These are phyloP conservation scores for Obelidium mucronatum DNA, from an alignment of 192 early-diverging fungal species.

Conservation along the genomic window DNA sequence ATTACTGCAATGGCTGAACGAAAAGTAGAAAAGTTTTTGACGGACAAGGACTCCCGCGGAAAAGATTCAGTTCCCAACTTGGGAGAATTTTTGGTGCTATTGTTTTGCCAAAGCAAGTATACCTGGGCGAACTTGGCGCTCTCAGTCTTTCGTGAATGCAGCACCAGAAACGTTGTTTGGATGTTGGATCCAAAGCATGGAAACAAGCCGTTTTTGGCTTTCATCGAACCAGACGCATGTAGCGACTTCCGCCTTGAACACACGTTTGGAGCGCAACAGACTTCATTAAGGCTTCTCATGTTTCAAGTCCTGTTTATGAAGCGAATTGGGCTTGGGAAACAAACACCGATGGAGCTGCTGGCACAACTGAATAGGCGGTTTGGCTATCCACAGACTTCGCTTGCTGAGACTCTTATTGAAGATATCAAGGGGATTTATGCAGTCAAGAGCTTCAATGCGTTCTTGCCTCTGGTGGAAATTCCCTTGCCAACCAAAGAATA, in stretches of 20 bases:
- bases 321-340: background rate
- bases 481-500: slow-evolving; percentile 16
- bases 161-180: slow-evolving; percentile 37
- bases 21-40: slow-evolving; percentile 9
- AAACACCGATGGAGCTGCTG: background rate
- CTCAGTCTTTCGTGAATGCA: slow-evolving; percentile 21
- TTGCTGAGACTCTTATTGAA: background rate
- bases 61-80: slow-evolving; percentile 27
- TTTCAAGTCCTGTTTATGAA: slow-evolving; percentile 35
- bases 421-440: slow-evolving; percentile 15
- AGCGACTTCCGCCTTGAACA: slow-evolving; percentile 18
- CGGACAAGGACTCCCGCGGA: slow-evolving; percentile 9
- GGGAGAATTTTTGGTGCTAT: slow-evolving; percentile 31
- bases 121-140: slow-evolving; percentile 16
- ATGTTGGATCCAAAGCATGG: slow-evolving; percentile 21
- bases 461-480: slow-evolving; percentile 5
- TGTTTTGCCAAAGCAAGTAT: background rate
- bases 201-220: slow-evolving; percentile 40
- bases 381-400: background rate
- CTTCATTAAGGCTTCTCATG: slow-evolving; percentile 25
- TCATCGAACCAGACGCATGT: slow-evolving; percentile 19
- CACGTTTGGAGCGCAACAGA: slow-evolving; percentile 10
- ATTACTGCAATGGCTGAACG: slow-evolving; percentile 11
- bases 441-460: slow-evolving; percentile 9
- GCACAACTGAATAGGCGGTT: background rate